phyloP scores from a whole-genome alignment of 805 yeast genomes.

The Wickerhamomyces kurtzmanii region DNA sequence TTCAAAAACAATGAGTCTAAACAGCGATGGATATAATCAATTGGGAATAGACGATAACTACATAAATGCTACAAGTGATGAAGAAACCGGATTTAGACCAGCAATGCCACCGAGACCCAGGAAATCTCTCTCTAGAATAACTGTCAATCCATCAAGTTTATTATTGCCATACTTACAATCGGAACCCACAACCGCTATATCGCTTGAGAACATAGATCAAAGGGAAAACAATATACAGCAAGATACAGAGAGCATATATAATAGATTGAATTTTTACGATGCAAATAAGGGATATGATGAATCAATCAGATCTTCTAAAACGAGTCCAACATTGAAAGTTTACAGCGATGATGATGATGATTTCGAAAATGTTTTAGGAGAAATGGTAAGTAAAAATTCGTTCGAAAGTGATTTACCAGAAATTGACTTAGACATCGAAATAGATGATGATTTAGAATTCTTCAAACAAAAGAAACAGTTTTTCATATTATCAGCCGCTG shows the following conservation, averaged over 20 bases:
- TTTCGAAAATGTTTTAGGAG: slow-evolving; percentile 10
- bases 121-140: slow-evolving; percentile 13
- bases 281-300: slow-evolving; percentile 1
- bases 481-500: slow-evolving; percentile 73
- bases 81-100: slow-evolving; percentile 3
- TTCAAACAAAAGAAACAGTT: slow-evolving; percentile 44
- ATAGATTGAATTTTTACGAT: slow-evolving; percentile 3
- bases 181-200: slow-evolving; percentile 23
- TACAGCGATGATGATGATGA: slow-evolving; percentile 15
- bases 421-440: slow-evolving; percentile 7
- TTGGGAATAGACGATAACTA: too few species aligned
- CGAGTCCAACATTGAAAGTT: slow-evolving; percentile 19
- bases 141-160: slow-evolving; percentile 6
- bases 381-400: slow-evolving; percentile 14
- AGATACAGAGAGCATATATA: slow-evolving; percentile 3
- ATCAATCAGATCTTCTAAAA: slow-evolving; percentile 5
- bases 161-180: slow-evolving; percentile 14
- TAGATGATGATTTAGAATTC: slow-evolving; percentile 4
- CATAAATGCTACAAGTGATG: too few species aligned
- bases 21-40: too few species aligned
- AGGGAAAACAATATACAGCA: slow-evolving; percentile 5
- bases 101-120: slow-evolving; percentile 9
- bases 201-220: slow-evolving; percentile 10
- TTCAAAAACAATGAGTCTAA: too few species aligned
- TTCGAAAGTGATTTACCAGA: slow-evolving; percentile 8